A percentile compares a stretch with the other conserved stretches of the same genome.
These are phyloP conservation scores for Monilinia aucupariae DNA, from an alignment of 2,329 filamentous ascomycete species.

Conservation along the genomic window DNA sequence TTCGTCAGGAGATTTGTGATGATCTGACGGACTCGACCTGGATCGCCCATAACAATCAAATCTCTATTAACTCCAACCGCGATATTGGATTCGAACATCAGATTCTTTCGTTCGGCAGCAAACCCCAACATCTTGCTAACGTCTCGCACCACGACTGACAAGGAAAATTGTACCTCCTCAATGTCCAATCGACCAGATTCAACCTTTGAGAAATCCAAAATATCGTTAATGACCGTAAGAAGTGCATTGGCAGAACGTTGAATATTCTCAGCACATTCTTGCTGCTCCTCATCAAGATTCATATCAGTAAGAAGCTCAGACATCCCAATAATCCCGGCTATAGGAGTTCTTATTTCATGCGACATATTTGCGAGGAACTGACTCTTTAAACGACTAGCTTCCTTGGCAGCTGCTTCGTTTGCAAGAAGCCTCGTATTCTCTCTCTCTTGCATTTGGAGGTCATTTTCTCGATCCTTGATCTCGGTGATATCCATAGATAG, in stretches of 20 bases:
- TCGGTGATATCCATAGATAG: conserved; percentile 78
- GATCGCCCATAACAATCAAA: conserved; percentile 79
- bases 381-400: conserved; percentile 73
- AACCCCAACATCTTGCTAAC: conserved; percentile 85
- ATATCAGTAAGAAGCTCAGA: conserved; percentile 67
- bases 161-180: conserved; percentile 75
- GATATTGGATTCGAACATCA: conserved; percentile 65
- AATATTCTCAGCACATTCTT: conserved; percentile 71
- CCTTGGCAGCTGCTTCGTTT: conserved; percentile 72
- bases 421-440: conserved; percentile 67
- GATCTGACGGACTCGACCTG: conserved; percentile 71
- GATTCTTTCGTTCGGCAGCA: conserved; percentile 71
- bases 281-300: conserved; percentile 62
- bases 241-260: conserved; percentile 74
- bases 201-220: conserved; percentile 78
- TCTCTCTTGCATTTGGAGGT: conserved; percentile 57
- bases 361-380: conserved; percentile 78
- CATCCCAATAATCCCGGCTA: conserved; percentile 77
- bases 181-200: conserved; percentile 73
- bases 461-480: conserved; percentile 57
- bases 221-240: conserved; percentile 71
- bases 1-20: conserved; percentile 75
- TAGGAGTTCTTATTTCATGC: conserved; percentile 74
- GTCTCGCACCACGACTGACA: conserved; percentile 65
- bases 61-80: conserved; percentile 51